Evolutionary conservation across 2,329 filamentous ascomycete genomes (phyloP), one percentile per base, ranked within the genome.

Genomic region (Pyricularia grisea): DNA sequence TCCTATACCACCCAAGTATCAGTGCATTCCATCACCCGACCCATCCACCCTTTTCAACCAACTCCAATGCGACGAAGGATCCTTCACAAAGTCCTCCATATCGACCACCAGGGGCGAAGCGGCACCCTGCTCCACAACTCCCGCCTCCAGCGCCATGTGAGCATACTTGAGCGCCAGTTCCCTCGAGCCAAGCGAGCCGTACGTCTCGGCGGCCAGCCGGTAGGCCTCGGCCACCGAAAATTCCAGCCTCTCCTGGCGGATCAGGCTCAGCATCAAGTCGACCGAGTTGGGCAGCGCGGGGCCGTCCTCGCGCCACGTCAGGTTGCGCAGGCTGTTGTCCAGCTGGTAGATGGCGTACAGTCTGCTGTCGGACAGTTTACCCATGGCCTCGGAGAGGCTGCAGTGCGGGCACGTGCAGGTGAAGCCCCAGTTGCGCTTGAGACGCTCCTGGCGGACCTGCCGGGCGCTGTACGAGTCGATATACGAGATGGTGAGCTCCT

Each of bases 401-500:
- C 79, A 81, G 10, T 77, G 74, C 2, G 72, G n/a, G 69, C 79
- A 81, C 1, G 70, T 68, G 70, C 79, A 81, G 20, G 72, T 71
- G 55, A 80, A 80, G 0, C 78, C 78, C 79, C 79, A 80, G 14
- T 72, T 72, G 2, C 66, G 64, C 12, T 79, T 74, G 67, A 61
- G 28, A 3, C 75, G 75, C 1, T 72, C 70, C 7, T 75, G 76
- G 7, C 79, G 76, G 65, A 78, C 74, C 17, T 69, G 70, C 1
- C 69, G 73, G 20, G 72, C 66, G 3, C 74, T 68, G 36, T 74
- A 73, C 7, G 74, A 69, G 69, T 79, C 76, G 68, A 79, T 74
- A 72, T 81, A 80, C 17, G 74, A 77, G 55, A 81, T 73, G 65
- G 75, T 77, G 11, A 81, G 73, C 70, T 81, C 79, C 60, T 79